These are phyloP conservation scores for Plasmodium vivax DNA, from an alignment of 169 alveolate species.

Conservation along the genomic window DNA sequence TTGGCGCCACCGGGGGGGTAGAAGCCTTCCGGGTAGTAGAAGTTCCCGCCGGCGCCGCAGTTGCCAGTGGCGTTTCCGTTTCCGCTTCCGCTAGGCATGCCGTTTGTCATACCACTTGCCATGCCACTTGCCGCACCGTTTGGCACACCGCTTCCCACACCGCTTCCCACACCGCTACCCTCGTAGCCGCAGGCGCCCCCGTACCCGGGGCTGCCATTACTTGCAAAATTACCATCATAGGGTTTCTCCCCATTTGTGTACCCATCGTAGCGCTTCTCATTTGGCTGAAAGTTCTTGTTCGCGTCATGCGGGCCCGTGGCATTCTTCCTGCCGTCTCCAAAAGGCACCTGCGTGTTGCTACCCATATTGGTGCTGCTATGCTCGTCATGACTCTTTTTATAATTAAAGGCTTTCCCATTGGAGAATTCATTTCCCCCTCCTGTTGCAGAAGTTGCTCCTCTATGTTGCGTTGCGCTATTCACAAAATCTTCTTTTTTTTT, in stretches of 20 bases:
- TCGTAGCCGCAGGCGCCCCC: neutral
- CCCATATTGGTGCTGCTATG: neutral
- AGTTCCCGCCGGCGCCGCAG: neutral
- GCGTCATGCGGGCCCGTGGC: neutral
- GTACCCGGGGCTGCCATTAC: neutral
- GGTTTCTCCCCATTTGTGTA: constrained; percentile 28
- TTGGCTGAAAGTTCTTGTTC: constrained; percentile 10
- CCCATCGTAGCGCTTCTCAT: constrained; percentile 22
- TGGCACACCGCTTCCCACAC: too few species aligned
- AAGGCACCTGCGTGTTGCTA: neutral
- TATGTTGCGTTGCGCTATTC: neutral
- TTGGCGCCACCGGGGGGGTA: constrained; percentile 15
- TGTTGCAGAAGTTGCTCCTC: neutral
- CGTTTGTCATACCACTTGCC: neutral
- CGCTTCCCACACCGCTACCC: neutral
- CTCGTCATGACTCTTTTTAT: constrained; percentile 9
- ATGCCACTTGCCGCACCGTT: neutral
- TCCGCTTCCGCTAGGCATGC: too few species aligned
- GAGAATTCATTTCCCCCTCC: neutral
- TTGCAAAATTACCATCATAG: constrained; percentile 24
- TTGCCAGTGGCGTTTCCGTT: neutral
- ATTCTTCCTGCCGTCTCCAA: neutral
- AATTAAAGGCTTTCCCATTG: constrained; percentile 10
- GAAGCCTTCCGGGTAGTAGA: constrained; percentile 2
- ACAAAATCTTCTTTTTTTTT: constrained; percentile 35